These are phyloP conservation scores for Pleurotus djamor DNA, from an alignment of 768 basidiomycete species.

Conservation along the genomic window DNA sequence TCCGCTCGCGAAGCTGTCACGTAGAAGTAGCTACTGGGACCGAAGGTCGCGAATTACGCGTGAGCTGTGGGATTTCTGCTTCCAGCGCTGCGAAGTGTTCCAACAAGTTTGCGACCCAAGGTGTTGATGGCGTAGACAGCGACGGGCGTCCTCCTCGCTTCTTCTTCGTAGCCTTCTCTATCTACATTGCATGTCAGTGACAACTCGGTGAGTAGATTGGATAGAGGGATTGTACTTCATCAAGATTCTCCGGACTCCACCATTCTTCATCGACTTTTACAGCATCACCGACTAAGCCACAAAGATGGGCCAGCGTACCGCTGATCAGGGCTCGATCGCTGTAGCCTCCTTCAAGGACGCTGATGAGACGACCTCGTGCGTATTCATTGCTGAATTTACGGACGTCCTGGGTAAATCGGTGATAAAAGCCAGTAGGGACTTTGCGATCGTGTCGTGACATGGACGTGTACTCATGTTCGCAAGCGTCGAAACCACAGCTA, in stretches of 20 bases:
- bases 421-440: slow-evolving; percentile 84
- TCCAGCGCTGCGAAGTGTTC: slow-evolving; percentile 48
- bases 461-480: slow-evolving; percentile 83
- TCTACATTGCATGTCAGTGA: too few relatives aligned
- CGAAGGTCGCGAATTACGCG: slow-evolving; percentile 16
- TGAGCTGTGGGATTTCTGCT: slow-evolving; percentile 15
- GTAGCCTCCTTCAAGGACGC: slow-evolving; percentile 95
- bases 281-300: slow-evolving; percentile 54
- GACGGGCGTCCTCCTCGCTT: slow-evolving; percentile 50
- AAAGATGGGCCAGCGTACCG: slow-evolving; percentile 79
- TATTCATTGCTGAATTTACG: slow-evolving; percentile 60
- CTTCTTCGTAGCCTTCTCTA: slow-evolving; percentile 66
- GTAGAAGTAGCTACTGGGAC: slow-evolving; percentile 30
- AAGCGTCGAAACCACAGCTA: slow-evolving; percentile 95
- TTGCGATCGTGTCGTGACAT: slow-evolving; percentile 93
- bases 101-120: slow-evolving; percentile 60
- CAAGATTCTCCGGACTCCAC: slow-evolving; percentile 66
- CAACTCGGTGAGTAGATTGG: neutral
- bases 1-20: slow-evolving; percentile 50
- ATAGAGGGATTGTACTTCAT: slow-evolving; percentile 36
- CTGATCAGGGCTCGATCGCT: slow-evolving; percentile 86
- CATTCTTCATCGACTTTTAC: slow-evolving; percentile 45
- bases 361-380: slow-evolving; percentile 71
- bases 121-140: slow-evolving; percentile 31
- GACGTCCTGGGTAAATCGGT: slow-evolving; percentile 77